Evolutionary conservation across 139 green algal genomes (phyloP).

Genomic region (Pleodorina starrii): DNA sequence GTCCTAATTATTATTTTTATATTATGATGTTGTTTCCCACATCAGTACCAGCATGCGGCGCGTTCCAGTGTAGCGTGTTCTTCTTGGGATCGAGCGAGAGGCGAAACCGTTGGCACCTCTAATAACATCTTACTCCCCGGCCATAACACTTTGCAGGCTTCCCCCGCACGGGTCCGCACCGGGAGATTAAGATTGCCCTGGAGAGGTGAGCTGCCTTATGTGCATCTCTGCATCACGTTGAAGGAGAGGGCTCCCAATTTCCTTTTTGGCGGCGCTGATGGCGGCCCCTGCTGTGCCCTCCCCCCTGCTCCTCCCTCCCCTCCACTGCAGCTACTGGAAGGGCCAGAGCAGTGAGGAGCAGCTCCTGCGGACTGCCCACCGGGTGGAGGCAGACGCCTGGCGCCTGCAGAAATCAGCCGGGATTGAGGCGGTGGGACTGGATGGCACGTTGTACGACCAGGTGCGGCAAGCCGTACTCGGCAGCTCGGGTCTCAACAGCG

Average conservation of each 20-base stretch:
- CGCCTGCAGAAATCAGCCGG: slow-evolving; percentile 68
- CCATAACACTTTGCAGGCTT: slow-evolving; percentile 76
- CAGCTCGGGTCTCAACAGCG: too few relatives aligned
- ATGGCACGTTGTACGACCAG: slow-evolving; percentile 93
- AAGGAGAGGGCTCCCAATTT: too few relatives aligned
- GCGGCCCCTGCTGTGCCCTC: too few relatives aligned
- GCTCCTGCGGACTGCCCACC: slow-evolving; percentile 53
- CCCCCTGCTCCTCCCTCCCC: too few relatives aligned
- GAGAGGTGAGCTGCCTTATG: slow-evolving; percentile 68
- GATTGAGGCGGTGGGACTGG: slow-evolving; percentile 80
- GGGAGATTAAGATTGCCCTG: slow-evolving; percentile 90
- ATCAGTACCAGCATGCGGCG: too few relatives aligned
- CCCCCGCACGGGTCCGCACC: slow-evolving; percentile 81
- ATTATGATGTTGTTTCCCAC: background rate
- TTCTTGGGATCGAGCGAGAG: too few relatives aligned
- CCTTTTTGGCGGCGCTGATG: too few relatives aligned
- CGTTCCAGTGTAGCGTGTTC: too few relatives aligned
- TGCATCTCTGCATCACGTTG: too few relatives aligned
- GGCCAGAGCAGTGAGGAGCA: slow-evolving; percentile 59
- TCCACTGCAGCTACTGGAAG: slow-evolving; percentile 81
- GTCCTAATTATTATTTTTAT: background rate
- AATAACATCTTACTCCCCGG: background rate
- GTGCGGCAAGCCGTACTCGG: too few relatives aligned
- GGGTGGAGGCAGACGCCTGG: slow-evolving; percentile 45
- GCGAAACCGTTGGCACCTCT: background rate